Percentiles rank a stretch among this genome's conserved stretches.
Conservation (phyloP, 768 basidiomycete genomes). For the Cyclocybe cylindracea region DNA sequence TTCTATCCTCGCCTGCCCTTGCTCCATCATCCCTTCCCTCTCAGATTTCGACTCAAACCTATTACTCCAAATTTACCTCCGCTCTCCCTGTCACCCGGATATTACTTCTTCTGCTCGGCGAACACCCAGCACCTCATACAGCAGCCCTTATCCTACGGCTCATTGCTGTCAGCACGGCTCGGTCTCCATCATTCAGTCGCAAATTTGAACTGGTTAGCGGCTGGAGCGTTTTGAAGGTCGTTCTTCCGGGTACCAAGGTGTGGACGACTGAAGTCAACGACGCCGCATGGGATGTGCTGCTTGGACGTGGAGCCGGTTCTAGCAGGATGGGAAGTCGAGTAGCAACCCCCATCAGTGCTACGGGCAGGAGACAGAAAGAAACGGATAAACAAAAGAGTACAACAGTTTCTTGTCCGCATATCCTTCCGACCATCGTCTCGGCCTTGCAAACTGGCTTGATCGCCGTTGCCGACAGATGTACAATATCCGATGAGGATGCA, state of each 20-base stretch:
- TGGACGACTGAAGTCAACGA: constrained; percentile 74
- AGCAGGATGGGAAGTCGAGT: constrained; percentile 7
- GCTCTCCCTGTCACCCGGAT: constrained; percentile 80
- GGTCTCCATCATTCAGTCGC: constrained; percentile 64
- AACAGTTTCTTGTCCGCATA: constrained; percentile 60
- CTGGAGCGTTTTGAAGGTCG: constrained; percentile 72
- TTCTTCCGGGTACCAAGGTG: constrained; percentile 49
- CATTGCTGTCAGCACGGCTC: constrained; percentile 53
- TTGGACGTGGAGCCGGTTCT: constrained; percentile 41
- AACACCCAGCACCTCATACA: constrained; percentile 63
- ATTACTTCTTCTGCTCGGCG: constrained; percentile 76
- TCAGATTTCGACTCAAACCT: constrained; percentile 33
- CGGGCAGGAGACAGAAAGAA: constrained; percentile 12
- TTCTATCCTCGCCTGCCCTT: constrained; percentile 40
- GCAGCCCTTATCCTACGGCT: constrained; percentile 61
- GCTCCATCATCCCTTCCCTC: no score
- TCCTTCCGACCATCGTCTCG: constrained; percentile 71
- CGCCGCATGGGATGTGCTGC: constrained; percentile 67
- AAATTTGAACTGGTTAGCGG: constrained; percentile 88
- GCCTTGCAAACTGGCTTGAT: constrained; percentile 62
- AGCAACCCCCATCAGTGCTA: constrained; percentile 20
- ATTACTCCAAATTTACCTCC: constrained; percentile 70
- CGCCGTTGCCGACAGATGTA: constrained; percentile 37
- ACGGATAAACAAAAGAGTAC: constrained; percentile 23
- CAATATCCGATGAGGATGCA: constrained; percentile 32